Evolutionary conservation across 768 basidiomycete species (phyloP), one percentile per base, ranked within the genome.

Genomic region (Auriculariales sp.): DNA sequence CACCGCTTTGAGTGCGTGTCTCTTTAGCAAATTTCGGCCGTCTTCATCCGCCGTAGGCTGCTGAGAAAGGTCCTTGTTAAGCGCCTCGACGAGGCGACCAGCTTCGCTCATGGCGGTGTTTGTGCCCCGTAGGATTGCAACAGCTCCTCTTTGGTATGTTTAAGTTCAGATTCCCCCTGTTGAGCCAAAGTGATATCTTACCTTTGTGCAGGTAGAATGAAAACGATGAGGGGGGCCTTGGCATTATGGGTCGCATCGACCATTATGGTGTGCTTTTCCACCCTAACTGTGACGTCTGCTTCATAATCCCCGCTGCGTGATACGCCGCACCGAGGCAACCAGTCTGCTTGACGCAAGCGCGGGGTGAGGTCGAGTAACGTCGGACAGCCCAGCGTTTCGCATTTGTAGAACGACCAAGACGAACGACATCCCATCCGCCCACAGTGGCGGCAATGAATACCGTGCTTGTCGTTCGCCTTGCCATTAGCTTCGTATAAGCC

Each of bases 321-420:
- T 30, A 14, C 17, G 33, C 19, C 36, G 11, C 12, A 10, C 31
- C 14, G 19, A 19, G 15, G 25, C 27, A 47, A 12, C 31, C 12
- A 12, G 44, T 22, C 44, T 15, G 44, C 34, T 49, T 47, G 30
- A 32, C 12, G 47, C 29, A 5, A n/a, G 7, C 7, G 47, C n/a
- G 32, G 19, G 17, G 15, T 28, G 17, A 34, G 17, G 28, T 11
- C 22, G 29, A 15, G 10, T 14, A 15, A 84, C 85, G 15, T 67
- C 56, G 58, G 84, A 89, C 50, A 68, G 57, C 28, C n/a, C n/a
- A n/a, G n/a, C n/a, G n/a, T n/a, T n/a, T 68, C 62, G 57, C 86
- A 90, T 59, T 83, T 73, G 76, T 83, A 86, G 46, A 71, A 58
- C 58, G 83, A 75, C 85, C 84, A 87, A 62, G 79, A 81, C 48